Evolutionary conservation across 768 basidiomycete genomes (phyloP).

Genomic region (Cyclocybe aegerita): DNA sequence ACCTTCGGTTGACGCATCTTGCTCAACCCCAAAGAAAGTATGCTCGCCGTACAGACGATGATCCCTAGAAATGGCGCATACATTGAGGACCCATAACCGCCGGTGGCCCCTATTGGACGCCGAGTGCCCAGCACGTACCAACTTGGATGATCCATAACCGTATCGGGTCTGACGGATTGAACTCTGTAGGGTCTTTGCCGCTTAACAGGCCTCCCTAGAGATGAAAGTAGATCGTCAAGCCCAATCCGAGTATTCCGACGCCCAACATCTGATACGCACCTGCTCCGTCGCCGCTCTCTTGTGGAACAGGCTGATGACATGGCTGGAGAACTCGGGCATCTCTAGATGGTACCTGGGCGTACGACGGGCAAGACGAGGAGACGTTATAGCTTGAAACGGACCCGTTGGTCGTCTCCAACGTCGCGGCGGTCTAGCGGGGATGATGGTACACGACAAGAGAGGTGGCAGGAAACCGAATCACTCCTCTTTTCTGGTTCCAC

Average conservation of each 20-base stretch:
- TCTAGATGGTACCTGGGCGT: neutral
- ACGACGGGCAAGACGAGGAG: neutral
- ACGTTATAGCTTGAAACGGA: neutral
- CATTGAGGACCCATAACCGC: slow-evolving; percentile 8
- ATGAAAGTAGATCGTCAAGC: neutral
- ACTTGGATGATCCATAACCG: slow-evolving; percentile 79
- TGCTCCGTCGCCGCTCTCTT: slow-evolving; percentile 40
- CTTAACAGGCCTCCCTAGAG: slow-evolving; percentile 70
- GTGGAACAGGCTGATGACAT: slow-evolving; percentile 35
- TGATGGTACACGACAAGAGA: neutral
- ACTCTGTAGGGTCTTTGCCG: slow-evolving; percentile 70
- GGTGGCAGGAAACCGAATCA: neutral
- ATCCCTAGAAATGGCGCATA: slow-evolving; percentile 47
- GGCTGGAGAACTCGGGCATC: slow-evolving; percentile 41
- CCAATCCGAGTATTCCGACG: neutral
- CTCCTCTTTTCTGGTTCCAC: too few species aligned
- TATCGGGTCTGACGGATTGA: slow-evolving; percentile 69
- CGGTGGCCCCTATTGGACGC: slow-evolving; percentile 18
- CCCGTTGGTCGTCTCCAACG: too few species aligned
- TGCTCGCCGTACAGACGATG: slow-evolving; percentile 78
- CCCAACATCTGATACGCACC: slow-evolving; percentile 21
- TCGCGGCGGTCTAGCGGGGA: too few species aligned
- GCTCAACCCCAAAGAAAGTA: slow-evolving; percentile 63
- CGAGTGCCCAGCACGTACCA: slow-evolving; percentile 34
- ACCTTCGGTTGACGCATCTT: slow-evolving; percentile 84